Percentiles rank a stretch among this genome's conserved stretches.
Conservation (phyloP, 2,329 filamentous ascomycete genomes). For the Dactylellina leptospora region DNA sequence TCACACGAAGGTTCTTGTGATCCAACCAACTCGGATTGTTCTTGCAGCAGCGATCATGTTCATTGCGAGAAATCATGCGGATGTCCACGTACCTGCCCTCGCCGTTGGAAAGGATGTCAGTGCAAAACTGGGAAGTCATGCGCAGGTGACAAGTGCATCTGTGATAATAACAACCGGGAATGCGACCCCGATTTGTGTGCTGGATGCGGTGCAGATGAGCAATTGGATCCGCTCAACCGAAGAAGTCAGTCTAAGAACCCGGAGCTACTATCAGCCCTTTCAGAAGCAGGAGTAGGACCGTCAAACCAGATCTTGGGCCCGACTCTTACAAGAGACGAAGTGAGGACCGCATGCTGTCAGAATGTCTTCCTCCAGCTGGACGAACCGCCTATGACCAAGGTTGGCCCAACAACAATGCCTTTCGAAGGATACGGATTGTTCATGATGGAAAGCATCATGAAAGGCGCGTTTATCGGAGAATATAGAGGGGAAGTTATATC, state of each 20-base stretch:
- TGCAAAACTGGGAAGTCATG: slow-evolving; percentile 72
- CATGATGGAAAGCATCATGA: slow-evolving; percentile 72
- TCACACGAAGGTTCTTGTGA: slow-evolving; percentile 68
- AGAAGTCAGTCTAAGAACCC: slow-evolving; percentile 58
- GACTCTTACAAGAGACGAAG: slow-evolving; percentile 62
- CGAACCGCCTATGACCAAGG: slow-evolving; percentile 70
- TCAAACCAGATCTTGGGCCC: too few species aligned
- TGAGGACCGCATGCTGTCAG: slow-evolving; percentile 71
- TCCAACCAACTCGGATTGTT: slow-evolving; percentile 72
- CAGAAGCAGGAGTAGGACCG: too few species aligned
- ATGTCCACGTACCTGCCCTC: slow-evolving; percentile 70
- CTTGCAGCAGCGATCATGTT: slow-evolving; percentile 70
- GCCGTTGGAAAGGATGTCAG: slow-evolving; percentile 73
- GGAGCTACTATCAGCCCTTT: neutral
- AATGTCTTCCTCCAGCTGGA: slow-evolving; percentile 78
- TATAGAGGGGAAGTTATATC: slow-evolving; percentile 82
- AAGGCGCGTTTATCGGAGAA: slow-evolving; percentile 79
- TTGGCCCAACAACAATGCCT: slow-evolving; percentile 75
- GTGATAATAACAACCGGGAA: slow-evolving; percentile 76
- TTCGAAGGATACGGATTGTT: slow-evolving; percentile 79
- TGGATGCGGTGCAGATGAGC: slow-evolving; percentile 73
- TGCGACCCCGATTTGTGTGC: slow-evolving; percentile 81
- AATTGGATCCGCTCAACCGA: slow-evolving; percentile 74
- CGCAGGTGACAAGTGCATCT: slow-evolving; percentile 72
- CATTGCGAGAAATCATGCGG: slow-evolving; percentile 78